Base-by-base conservation (phyloP, 306 rosid genomes). In the Sphenostylis stenocarpa region DNA sequence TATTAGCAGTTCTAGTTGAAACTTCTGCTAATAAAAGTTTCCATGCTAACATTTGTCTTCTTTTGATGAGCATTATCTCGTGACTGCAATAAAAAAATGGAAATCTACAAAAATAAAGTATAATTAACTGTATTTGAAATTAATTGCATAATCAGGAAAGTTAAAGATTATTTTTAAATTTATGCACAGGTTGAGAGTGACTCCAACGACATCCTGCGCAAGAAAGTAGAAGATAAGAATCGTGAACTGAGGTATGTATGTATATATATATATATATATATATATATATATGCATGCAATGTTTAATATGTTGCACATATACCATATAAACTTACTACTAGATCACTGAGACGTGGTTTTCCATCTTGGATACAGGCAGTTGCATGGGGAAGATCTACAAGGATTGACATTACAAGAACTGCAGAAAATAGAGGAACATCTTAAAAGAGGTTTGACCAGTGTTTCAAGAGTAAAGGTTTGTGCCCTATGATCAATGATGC, bases 241-340 rank as follows among this genome's bases (percentile, higher is more conserved):
- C 84, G 45, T 49, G 86, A 83, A 62, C 26, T 83, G 43, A 79
- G 84, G 86, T 83, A 83, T n/a, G n/a, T n/a, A n/a, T n/a, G n/a
- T n/a, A n/a, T n/a, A n/a, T n/a, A n/a, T n/a, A n/a, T n/a, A n/a
- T n/a, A n/a, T n/a, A n/a, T n/a, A n/a, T n/a, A n/a, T n/a, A n/a
- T n/a, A n/a, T n/a, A n/a, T n/a, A n/a, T 26, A 75, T 3, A 29
- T 29, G n/a, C 21, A 53, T 51, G 58, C 60, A 21, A 10, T 13
- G 6, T 55, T 38, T 5, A 11, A 31, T 38, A 51, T 31, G 63
- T 19, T 33, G 33, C 23, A 73, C 28, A 33, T 15, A 26, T 26
- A 26, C 2, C 14, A 47, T 13, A 41, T 10, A 26, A 57, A 41
- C 1, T 16, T 33, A 60, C 2, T 57, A 15, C 3, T 73, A 26